phyloP scores from a whole-genome alignment of 768 basidiomycete genomes.

The Hemileccinum rubropunctum region DNA sequence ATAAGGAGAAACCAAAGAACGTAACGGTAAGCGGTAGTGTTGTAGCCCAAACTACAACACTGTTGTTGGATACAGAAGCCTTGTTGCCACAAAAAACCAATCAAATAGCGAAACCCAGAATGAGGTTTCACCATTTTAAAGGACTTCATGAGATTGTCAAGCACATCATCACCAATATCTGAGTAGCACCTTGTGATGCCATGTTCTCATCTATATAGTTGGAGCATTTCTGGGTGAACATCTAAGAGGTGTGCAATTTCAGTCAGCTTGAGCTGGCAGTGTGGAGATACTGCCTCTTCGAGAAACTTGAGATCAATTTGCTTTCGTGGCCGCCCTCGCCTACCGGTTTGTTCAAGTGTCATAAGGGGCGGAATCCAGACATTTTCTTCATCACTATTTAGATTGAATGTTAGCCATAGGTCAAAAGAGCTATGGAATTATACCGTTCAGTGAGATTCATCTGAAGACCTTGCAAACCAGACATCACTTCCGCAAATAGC shows the following conservation, averaged over 20 bases:
- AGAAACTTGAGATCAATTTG: background rate
- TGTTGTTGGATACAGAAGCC: slow-evolving; percentile 4
- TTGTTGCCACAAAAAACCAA: slow-evolving; percentile 1
- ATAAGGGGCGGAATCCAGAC: background rate
- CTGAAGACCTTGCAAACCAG: background rate
- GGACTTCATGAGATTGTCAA: slow-evolving; percentile 11
- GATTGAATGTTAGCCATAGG: background rate
- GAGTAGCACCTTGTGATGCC: slow-evolving; percentile 13
- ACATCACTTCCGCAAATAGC: background rate
- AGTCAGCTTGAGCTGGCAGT: slow-evolving; percentile 11
- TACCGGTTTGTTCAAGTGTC: background rate
- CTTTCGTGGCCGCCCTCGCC: background rate
- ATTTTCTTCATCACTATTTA: background rate
- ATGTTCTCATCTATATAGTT: slow-evolving; percentile 10
- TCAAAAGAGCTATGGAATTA: background rate
- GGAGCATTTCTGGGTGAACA: slow-evolving; percentile 20
- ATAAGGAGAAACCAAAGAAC: too few species aligned
- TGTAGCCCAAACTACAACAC: too few species aligned
- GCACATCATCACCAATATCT: slow-evolving; percentile 13
- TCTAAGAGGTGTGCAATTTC: slow-evolving; percentile 10
- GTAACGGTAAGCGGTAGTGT: too few species aligned
- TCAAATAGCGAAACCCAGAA: slow-evolving; percentile 10
- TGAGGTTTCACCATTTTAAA: slow-evolving; percentile 9
- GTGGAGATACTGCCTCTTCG: background rate
- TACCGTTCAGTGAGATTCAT: background rate